phyloP scores from a whole-genome alignment of 306 rosid species.

The Malus sylvestris region DNA sequence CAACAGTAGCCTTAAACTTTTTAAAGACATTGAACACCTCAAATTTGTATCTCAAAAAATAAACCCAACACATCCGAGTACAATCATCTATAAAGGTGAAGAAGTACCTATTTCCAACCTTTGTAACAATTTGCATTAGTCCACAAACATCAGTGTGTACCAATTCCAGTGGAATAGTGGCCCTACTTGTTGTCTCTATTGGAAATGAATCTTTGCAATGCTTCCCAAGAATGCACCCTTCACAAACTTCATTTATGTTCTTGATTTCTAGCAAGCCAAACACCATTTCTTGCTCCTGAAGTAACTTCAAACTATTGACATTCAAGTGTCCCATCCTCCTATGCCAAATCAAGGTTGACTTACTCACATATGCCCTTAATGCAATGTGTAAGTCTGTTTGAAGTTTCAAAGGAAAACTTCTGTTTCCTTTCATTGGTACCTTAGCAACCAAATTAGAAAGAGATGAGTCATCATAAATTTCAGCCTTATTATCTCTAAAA shows the following conservation, averaged over 20 bases:
- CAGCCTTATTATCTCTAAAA: not conserved
- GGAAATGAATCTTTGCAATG: not conserved
- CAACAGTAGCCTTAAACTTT: not conserved
- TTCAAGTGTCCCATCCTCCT: not conserved
- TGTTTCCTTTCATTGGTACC: not conserved
- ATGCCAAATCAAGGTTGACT: not conserved
- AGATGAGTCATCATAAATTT: not conserved
- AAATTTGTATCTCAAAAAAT: not conserved
- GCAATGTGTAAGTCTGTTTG: not conserved
- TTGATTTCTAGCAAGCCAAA: too few species aligned
- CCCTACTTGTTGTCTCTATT: not conserved
- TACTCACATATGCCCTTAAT: not conserved
- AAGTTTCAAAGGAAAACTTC: not conserved
- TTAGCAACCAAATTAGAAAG: not conserved
- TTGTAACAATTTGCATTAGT: too few species aligned
- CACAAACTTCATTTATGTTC: not conserved
- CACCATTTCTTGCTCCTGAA: too few species aligned
- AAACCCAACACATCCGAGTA: not conserved
- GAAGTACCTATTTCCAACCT: not conserved
- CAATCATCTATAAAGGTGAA: not conserved
- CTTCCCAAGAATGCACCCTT: not conserved
- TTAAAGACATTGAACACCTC: not conserved
- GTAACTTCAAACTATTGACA: not conserved
- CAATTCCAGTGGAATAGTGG: not conserved
- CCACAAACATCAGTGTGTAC: not conserved